Evolutionary conservation across 148 eudicot species (phyloP).

Genomic region (Bassia scoparia): DNA sequence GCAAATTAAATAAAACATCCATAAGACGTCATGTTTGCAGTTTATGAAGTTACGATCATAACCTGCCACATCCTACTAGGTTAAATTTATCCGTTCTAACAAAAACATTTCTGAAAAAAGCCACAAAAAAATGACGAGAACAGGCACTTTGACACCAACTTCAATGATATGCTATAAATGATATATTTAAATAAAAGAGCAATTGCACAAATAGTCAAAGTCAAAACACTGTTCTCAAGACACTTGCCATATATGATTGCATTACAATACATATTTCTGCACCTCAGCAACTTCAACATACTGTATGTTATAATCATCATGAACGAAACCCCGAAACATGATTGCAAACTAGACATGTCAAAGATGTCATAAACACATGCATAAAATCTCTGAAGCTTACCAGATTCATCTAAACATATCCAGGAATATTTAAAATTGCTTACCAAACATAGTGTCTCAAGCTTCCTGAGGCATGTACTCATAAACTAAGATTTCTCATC

Average conservation of each 20-base stretch:
- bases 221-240: background rate
- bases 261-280: background rate
- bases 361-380: conserved; percentile 1
- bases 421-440: conserved; percentile 14
- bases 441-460: conserved; percentile 51
- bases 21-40: background rate
- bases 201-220: conserved; percentile 15
- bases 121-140: background rate
- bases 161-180: background rate
- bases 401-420: background rate
- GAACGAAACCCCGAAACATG: background rate
- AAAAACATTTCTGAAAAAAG: background rate
- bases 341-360: background rate
- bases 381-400: background rate
- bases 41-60: background rate
- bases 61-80: background rate
- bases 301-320: too few species aligned
- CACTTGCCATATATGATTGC: too few species aligned
- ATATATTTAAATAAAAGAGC: background rate
- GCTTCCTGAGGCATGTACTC: conserved; percentile 51
- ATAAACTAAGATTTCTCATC: conserved; percentile 46
- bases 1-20: background rate
- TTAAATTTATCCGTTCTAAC: background rate
- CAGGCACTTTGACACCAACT: background rate
- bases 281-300: too few species aligned